These are phyloP conservation scores for Pisolithus orientalis DNA, from an alignment of 768 basidiomycete genomes.

Conservation along the genomic window DNA sequence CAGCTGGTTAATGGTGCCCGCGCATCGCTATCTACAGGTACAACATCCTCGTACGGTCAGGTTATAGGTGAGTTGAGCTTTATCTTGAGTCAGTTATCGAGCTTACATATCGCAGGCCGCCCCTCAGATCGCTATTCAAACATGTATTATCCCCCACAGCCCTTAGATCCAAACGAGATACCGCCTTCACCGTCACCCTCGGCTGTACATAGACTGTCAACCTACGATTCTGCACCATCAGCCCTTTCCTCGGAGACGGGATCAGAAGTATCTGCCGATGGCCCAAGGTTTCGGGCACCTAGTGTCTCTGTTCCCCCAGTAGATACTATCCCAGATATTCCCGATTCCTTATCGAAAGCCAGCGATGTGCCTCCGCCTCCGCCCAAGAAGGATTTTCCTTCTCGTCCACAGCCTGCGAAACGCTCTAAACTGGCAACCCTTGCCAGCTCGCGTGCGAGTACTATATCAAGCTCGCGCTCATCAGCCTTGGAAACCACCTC, in stretches of 20 bases:
- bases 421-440: conserved; percentile 66
- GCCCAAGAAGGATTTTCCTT: conserved; percentile 18
- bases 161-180: conserved; percentile 50
- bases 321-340: conserved; percentile 50
- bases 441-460: conserved; percentile 58
- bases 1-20: conserved; percentile 36
- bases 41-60: conserved; percentile 58
- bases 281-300: conserved; percentile 33
- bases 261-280: conserved; percentile 14
- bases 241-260: conserved; percentile 39
- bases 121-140: conserved; percentile 3
- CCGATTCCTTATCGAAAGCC: conserved; percentile 46
- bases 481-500: conserved; percentile 51
- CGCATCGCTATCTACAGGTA: conserved; percentile 26
- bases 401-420: conserved; percentile 25
- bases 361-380: conserved; percentile 23
- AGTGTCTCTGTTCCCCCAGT: conserved; percentile 40
- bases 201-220: conserved; percentile 55
- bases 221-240: conserved; percentile 53
- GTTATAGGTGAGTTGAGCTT: conserved; percentile 43
- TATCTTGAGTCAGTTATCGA: not conserved
- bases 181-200: conserved; percentile 63
- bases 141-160: conserved; percentile 6
- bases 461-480: conserved; percentile 45
- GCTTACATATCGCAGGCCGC: conserved; percentile 14